A percentile compares a stretch with the other conserved stretches of the same genome.
Conservation (phyloP, 129 eudicot genomes). For the Lactuca sativa region DNA sequence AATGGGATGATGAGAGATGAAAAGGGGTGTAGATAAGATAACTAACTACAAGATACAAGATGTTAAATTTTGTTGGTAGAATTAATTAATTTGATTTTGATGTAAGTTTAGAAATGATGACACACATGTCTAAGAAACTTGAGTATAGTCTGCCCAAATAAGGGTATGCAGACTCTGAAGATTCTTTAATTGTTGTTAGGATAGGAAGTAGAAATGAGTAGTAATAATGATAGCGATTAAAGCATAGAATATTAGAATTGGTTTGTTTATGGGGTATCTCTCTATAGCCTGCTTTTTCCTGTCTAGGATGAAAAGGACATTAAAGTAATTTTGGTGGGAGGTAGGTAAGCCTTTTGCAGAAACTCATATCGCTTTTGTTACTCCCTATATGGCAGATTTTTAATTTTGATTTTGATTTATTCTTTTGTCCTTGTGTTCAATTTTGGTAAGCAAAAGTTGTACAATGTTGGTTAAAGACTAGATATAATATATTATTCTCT, state of each 20-base stretch:
- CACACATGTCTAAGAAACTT: slow-evolving; percentile 31
- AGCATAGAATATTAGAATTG: background rate
- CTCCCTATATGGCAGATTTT: background rate
- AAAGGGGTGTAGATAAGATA: slow-evolving; percentile 18
- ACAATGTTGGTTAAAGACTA: background rate
- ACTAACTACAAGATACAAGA: slow-evolving; percentile 23
- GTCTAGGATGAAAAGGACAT: slow-evolving; percentile 33
- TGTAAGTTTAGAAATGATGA: slow-evolving; percentile 25
- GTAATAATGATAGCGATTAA: slow-evolving; percentile 23
- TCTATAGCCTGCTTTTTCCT: slow-evolving; percentile 26
- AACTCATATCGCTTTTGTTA: background rate
- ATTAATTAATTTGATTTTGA: slow-evolving; percentile 6
- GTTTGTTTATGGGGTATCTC: slow-evolving; percentile 5
- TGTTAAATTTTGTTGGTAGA: slow-evolving; percentile 3
- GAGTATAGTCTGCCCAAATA: slow-evolving; percentile 33
- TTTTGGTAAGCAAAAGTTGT: background rate
- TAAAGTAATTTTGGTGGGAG: slow-evolving; percentile 33
- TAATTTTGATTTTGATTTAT: no score
- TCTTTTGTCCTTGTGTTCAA: background rate
- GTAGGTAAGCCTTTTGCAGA: slow-evolving; percentile 24
- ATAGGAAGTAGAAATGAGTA: slow-evolving; percentile 21
- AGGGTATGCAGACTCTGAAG: slow-evolving; percentile 23
- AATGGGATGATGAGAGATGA: background rate
- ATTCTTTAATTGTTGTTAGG: slow-evolving; percentile 27
- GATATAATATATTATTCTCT: background rate